Conservation (phyloP, 805 yeast genomes). For the Candida stauntonica region DNA sequence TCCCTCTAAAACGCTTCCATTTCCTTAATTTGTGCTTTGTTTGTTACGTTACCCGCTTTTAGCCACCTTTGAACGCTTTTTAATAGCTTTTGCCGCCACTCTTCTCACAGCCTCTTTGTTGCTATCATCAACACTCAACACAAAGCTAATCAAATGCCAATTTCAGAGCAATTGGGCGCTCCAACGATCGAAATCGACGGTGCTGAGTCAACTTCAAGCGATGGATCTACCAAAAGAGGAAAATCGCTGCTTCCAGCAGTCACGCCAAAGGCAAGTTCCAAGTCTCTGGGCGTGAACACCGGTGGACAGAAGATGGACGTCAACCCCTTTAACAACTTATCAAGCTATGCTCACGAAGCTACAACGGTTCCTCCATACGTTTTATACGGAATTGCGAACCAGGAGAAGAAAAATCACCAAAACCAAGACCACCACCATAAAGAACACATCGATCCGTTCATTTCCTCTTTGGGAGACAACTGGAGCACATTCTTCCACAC, state of each 20-base stretch:
- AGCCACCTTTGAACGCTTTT: too few species aligned
- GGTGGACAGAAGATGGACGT: background rate
- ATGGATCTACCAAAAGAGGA: too few species aligned
- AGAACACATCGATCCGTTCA: constrained; percentile 31
- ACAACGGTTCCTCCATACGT: constrained; percentile 61
- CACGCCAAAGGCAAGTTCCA: background rate
- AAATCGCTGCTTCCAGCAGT: constrained; percentile 1
- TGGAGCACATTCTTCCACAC: constrained; percentile 51
- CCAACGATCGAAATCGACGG: background rate
- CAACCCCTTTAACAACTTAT: constrained; percentile 21
- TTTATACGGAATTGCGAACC: constrained; percentile 44
- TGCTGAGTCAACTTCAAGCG: too few species aligned
- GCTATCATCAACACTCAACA: background rate
- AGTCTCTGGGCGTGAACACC: too few species aligned
- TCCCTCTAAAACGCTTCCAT: too few species aligned
- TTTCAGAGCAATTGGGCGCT: background rate
- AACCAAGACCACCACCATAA: constrained; percentile 6
- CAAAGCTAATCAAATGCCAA: background rate
- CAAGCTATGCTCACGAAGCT: constrained; percentile 35
- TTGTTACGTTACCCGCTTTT: too few species aligned
- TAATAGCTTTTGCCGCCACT: too few species aligned
- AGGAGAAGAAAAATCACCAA: constrained; percentile 7
- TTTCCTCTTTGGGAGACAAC: constrained; percentile 36
- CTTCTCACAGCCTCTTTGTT: background rate
- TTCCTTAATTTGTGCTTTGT: too few species aligned